Evolutionary conservation across 352 stramenopile genomes (phyloP).

Genomic region (Phytopythium montanum): DNA sequence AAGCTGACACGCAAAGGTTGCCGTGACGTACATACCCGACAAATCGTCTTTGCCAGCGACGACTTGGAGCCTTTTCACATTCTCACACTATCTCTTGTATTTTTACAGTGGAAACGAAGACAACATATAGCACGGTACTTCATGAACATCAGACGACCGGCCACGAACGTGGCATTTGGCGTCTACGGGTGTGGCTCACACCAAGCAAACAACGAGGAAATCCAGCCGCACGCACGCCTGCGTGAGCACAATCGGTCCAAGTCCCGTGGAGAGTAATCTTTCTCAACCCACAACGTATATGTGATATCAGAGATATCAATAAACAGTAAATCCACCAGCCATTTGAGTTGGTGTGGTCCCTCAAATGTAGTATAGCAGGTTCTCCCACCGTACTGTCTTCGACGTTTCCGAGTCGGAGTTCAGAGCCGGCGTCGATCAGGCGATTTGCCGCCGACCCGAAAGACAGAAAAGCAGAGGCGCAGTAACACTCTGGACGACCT

Average conservation of each 20-base stretch:
- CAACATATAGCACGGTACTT: not conserved
- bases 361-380: not conserved
- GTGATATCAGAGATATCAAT: not conserved
- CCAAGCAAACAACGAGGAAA: not conserved
- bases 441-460: not conserved
- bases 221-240: conserved; percentile 1
- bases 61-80: no score
- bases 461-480: not conserved
- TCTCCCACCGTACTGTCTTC: not conserved
- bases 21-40: no score
- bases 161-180: not conserved
- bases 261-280: not conserved
- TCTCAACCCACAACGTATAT: not conserved
- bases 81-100: no score
- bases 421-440: conserved; percentile 5
- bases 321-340: not conserved
- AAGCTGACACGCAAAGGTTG: no score
- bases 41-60: no score
- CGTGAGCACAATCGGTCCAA: not conserved
- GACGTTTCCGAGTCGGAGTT: conserved; percentile 1
- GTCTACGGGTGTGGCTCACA: not conserved
- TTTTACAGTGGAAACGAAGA: not conserved
- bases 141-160: not conserved
- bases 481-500: not conserved
- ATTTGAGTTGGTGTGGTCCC: not conserved